Percentiles rank a stretch among this genome's conserved stretches.
phyloP scores from a whole-genome alignment of 2,329 filamentous ascomycete species.

The Aspergillus japonicus region DNA sequence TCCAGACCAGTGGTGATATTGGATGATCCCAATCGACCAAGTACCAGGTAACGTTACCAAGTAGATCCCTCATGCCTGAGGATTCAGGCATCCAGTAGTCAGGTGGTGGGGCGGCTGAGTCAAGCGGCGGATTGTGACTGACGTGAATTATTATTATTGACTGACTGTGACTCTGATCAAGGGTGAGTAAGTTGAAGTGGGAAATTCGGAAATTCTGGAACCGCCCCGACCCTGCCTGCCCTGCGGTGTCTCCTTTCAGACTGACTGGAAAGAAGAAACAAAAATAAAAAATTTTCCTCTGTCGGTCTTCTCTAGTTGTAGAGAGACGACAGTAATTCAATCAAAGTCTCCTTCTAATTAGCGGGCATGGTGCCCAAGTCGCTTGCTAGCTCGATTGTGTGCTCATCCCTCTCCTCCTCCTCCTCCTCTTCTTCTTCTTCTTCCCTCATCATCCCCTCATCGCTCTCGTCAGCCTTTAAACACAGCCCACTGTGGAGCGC shows the following conservation, averaged over 20 bases:
- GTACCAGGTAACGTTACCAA: no score
- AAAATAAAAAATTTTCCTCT: background rate
- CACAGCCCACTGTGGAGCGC: constrained; percentile 29
- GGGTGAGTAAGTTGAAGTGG: background rate
- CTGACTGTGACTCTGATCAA: background rate
- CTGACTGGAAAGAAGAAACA: background rate
- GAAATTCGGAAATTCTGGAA: background rate
- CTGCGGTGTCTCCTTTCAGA: background rate
- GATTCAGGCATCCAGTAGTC: background rate
- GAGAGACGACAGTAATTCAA: background rate
- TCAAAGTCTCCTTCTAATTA: constrained; percentile 3
- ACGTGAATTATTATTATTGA: background rate
- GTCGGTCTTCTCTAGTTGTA: background rate
- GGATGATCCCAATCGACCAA: background rate
- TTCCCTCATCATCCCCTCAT: constrained; percentile 1
- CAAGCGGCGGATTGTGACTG: background rate
- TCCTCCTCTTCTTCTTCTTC: constrained; percentile 9
- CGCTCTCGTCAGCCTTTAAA: constrained; percentile 9
- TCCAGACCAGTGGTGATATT: background rate
- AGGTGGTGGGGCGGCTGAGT: background rate
- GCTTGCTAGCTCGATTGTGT: constrained; percentile 26
- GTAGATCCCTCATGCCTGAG: background rate
- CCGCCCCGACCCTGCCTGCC: background rate
- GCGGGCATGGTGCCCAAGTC: constrained; percentile 37
- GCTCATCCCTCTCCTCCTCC: no score